Evolutionary conservation across 2,329 filamentous ascomycete genomes (phyloP).

Genomic region (Epichloe brachyelytri): DNA sequence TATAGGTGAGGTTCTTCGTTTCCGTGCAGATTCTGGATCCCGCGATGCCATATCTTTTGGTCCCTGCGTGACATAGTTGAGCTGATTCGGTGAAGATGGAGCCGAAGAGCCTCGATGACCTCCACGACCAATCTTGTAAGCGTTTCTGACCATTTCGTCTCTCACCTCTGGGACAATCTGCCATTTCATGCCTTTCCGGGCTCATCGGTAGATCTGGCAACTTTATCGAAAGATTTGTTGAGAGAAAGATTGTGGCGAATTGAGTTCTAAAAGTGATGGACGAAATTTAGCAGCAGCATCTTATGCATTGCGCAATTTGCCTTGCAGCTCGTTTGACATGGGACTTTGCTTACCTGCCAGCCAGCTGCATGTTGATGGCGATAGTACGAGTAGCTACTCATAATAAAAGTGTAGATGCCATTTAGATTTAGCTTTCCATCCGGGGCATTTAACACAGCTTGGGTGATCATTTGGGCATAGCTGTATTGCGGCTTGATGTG

Average conservation of each 20-base stretch:
- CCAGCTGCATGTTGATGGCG: constrained; percentile 62
- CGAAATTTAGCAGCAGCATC: neutral
- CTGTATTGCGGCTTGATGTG: constrained; percentile 93
- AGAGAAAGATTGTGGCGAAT: constrained; percentile 93
- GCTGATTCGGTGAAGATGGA: constrained; percentile 52
- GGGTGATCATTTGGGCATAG: constrained; percentile 93
- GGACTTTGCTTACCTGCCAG: constrained; percentile 60
- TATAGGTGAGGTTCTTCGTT: constrained; percentile 41
- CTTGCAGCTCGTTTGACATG: neutral
- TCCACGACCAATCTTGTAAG: constrained; percentile 46
- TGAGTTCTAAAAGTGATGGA: constrained; percentile 51
- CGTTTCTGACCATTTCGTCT: constrained; percentile 76
- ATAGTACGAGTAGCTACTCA: constrained; percentile 85
- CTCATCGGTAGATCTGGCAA: constrained; percentile 83
- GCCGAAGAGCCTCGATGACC: constrained; percentile 56
- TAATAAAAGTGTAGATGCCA: constrained; percentile 91
- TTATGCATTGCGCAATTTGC: neutral
- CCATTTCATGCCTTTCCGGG: constrained; percentile 99
- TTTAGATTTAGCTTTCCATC: constrained; percentile 84
- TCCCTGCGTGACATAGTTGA: constrained; percentile 48
- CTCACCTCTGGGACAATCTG: constrained; percentile 73
- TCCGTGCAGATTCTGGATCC: constrained; percentile 39
- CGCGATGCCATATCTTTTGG: constrained; percentile 40
- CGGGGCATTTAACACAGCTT: constrained; percentile 77
- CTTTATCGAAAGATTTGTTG: constrained; percentile 90